Evolutionary conservation across 768 basidiomycete genomes (phyloP).

Genomic region (Collybiopsis confluens): DNA sequence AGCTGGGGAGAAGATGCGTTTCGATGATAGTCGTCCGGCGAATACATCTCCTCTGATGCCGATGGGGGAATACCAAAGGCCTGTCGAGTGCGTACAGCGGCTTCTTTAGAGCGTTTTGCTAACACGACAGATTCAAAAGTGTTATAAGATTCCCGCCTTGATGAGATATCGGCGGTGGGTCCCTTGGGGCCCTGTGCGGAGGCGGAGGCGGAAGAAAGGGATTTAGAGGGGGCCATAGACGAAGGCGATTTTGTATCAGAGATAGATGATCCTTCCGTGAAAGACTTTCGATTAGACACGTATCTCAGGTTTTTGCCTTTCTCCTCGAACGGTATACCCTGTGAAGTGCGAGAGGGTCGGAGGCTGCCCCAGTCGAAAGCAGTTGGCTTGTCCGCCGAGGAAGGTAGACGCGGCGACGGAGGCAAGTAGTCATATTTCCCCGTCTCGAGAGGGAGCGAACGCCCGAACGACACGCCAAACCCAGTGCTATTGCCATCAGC

Average conservation of each 20-base stretch:
- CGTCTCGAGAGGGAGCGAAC: too few relatives aligned
- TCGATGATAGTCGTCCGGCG: background rate
- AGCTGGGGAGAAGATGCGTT: background rate
- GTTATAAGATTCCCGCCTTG: conserved; percentile 1
- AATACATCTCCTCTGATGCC: conserved; percentile 18
- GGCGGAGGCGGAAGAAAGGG: background rate
- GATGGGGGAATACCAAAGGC: conserved; percentile 52
- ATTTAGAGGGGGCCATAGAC: background rate
- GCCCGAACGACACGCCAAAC: too few relatives aligned
- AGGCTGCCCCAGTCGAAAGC: background rate
- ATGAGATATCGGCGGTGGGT: background rate
- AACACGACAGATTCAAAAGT: conserved; percentile 14
- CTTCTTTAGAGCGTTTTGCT: conserved; percentile 21
- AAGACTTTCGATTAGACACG: background rate
- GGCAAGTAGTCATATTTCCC: too few relatives aligned
- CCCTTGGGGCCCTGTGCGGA: background rate
- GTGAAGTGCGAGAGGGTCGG: background rate
- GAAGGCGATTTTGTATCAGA: background rate
- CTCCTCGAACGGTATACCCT: background rate
- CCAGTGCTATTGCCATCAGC: too few relatives aligned
- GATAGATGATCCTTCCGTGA: background rate
- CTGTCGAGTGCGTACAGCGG: conserved; percentile 41
- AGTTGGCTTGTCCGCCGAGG: background rate
- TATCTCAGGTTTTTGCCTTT: background rate
- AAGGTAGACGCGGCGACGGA: too few relatives aligned